Conservation (phyloP, 2,329 filamentous ascomycete genomes). For the Colletotrichum liaoningense region DNA sequence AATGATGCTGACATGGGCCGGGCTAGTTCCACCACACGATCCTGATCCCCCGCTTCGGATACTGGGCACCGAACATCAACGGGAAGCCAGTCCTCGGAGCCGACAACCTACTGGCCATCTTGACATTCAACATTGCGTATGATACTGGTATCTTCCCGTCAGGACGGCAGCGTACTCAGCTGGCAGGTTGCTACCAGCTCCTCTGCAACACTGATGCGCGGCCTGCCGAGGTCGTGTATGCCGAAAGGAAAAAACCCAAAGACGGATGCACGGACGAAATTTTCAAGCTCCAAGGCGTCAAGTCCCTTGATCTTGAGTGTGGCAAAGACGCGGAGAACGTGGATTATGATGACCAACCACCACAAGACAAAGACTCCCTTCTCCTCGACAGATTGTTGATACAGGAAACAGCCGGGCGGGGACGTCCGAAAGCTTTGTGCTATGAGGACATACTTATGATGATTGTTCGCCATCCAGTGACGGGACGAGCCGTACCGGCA, state of each 20-base stretch:
- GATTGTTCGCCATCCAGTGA: slow-evolving; percentile 41
- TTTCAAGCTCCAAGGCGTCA: slow-evolving; percentile 40
- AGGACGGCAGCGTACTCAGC: slow-evolving; percentile 40
- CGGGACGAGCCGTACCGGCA: slow-evolving; percentile 35
- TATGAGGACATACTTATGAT: slow-evolving; percentile 47
- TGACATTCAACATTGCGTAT: slow-evolving; percentile 45
- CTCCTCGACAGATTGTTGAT: slow-evolving; percentile 39
- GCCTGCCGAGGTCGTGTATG: slow-evolving; percentile 44
- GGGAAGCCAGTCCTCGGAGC: slow-evolving; percentile 41
- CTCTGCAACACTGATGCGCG: slow-evolving; percentile 43
- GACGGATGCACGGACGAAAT: slow-evolving; percentile 41
- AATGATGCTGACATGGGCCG: neutral
- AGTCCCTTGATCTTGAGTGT: slow-evolving; percentile 1
- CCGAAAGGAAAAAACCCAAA: slow-evolving; percentile 41
- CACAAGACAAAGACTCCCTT: slow-evolving; percentile 38
- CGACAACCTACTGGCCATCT: slow-evolving; percentile 38
- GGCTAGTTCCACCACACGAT: slow-evolving; percentile 38
- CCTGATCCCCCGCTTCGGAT: slow-evolving; percentile 39
- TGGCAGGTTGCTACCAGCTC: slow-evolving; percentile 42
- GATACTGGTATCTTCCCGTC: slow-evolving; percentile 40
- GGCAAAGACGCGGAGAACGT: slow-evolving; percentile 14
- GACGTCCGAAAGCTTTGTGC: slow-evolving; percentile 43
- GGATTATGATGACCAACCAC: slow-evolving; percentile 17
- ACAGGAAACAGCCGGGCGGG: slow-evolving; percentile 37
- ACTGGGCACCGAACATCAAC: slow-evolving; percentile 39